Evolutionary conservation across 345 rosid genomes (phyloP), one percentile per base, ranked within the genome.

Genomic region (Corymbia maculata): DNA sequence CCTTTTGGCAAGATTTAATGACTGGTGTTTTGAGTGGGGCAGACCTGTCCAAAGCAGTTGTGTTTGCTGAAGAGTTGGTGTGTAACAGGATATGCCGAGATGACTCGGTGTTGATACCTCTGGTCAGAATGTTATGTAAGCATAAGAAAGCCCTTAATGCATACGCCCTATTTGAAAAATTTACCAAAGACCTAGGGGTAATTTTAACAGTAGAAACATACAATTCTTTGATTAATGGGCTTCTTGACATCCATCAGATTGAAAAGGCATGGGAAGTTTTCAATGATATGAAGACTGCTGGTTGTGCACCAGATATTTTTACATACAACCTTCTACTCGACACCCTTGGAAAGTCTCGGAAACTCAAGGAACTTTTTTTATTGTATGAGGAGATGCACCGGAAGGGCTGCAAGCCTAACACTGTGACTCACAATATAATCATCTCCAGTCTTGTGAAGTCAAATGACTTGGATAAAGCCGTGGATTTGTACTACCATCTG

Each of bases 1-100:
- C 87, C 79, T 94, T 95, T 90, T 96, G 97, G 98, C 94, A 92
- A 92, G 98, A 96, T 89, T 91, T 97, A 86, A 92, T 96, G 92
- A 90, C 95, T 64, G 95, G 98, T 87, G 93, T 96, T 52, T 88
- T 96, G 91, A 90, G 89, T 88, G 95, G 92, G 90, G 95, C 94
- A 89, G 96, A 95, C 88, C 55, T 92, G 19, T 95, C 93, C 84
- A 93, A 94, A 52, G 90, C 97, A 59, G 87, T 95, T 90, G 88
- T 84, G 51, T 96, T 95, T 90, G 92, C 94, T 55, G 98, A 96
- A 92, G 94, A 89, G 88, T 91, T 96, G 94, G 94, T 92, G 44
- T 51, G 87, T 88, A 89, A 90, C 85, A 88, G 92, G 80, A 52
- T 95, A 75, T 95, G 95, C 89, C 87, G 9, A 86, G 95, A 94